These are phyloP conservation scores for Pisolithus sp. DNA, from an alignment of 768 basidiomycete species.

Conservation along the genomic window DNA sequence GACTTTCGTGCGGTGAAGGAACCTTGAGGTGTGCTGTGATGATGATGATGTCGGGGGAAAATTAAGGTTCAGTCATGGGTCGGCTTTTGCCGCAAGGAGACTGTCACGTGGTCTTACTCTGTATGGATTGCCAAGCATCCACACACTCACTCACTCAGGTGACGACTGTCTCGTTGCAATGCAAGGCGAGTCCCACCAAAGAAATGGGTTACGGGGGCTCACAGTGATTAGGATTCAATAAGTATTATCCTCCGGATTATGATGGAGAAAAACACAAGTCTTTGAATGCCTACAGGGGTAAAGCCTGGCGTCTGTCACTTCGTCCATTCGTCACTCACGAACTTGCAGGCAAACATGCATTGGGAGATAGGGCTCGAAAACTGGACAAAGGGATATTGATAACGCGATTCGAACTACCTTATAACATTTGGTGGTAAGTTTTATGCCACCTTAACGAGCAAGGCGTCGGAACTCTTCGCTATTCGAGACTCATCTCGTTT, in stretches of 20 bases:
- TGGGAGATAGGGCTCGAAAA: constrained; percentile 91
- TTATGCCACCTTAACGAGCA: background rate
- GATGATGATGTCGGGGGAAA: constrained; percentile 7
- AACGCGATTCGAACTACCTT: constrained; percentile 91
- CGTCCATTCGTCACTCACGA: background rate
- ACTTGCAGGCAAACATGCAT: constrained; percentile 79
- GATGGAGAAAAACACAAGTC: constrained; percentile 66
- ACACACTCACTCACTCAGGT: constrained; percentile 4
- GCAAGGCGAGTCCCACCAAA: constrained; percentile 32
- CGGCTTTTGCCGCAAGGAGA: constrained; percentile 10
- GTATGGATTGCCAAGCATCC: background rate
- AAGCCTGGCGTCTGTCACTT: constrained; percentile 1
- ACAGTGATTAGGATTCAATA: constrained; percentile 54
- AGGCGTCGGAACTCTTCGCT: background rate
- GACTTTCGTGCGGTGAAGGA: background rate
- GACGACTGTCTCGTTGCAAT: constrained; percentile 20
- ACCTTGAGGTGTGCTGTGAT: background rate
- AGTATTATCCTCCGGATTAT: constrained; percentile 75
- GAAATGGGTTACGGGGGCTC: constrained; percentile 1
- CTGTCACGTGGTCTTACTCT: constrained; percentile 3
- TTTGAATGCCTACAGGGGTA: constrained; percentile 68
- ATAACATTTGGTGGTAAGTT: constrained; percentile 92
- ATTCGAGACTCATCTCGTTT: background rate
- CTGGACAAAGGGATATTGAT: constrained; percentile 95
- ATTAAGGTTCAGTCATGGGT: constrained; percentile 15